phyloP scores from a whole-genome alignment of 192 early-diverging fungal species.

The Podila minutissima region DNA sequence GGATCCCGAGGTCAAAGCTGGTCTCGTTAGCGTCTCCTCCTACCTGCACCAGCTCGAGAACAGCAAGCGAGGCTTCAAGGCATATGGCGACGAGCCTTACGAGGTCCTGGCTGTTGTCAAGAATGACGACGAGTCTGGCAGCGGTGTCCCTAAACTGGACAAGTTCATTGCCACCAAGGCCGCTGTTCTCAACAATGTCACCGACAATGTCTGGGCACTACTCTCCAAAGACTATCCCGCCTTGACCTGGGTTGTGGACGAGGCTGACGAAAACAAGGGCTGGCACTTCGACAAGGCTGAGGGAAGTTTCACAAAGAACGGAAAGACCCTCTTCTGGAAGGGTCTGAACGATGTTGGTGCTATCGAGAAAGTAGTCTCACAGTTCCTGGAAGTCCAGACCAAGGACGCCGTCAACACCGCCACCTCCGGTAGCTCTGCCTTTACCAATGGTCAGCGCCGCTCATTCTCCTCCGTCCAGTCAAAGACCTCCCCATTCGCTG shows the following conservation, averaged over 20 bases:
- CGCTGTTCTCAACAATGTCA: slow-evolving; percentile 93
- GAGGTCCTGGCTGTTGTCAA: slow-evolving; percentile 91
- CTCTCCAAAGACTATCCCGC: slow-evolving; percentile 85
- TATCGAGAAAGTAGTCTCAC: slow-evolving; percentile 75
- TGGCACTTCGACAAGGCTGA: slow-evolving; percentile 98
- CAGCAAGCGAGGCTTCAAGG: slow-evolving; percentile 64
- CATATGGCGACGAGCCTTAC: slow-evolving; percentile 95
- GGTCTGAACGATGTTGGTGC: slow-evolving; percentile 87
- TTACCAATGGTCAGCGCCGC: slow-evolving; percentile 56
- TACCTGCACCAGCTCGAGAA: slow-evolving; percentile 77
- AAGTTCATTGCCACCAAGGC: slow-evolving; percentile 91
- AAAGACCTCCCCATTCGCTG: slow-evolving; percentile 26
- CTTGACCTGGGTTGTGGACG: slow-evolving; percentile 86
- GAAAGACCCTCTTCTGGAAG: slow-evolving; percentile 92
- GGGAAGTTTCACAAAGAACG: slow-evolving; percentile 80
- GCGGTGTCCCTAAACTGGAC: slow-evolving; percentile 78
- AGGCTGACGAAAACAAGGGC: slow-evolving; percentile 79
- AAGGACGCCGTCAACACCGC: slow-evolving; percentile 26
- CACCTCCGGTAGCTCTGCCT: slow-evolving; percentile 20
- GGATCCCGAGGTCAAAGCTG: slow-evolving; percentile 76
- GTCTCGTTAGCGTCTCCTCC: slow-evolving; percentile 72
- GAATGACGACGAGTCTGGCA: slow-evolving; percentile 49
- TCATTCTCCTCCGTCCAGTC: slow-evolving; percentile 66
- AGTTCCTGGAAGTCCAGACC: slow-evolving; percentile 55
- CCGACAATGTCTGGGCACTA: slow-evolving; percentile 94